Evolutionary conservation across 768 basidiomycete genomes (phyloP).

Genomic region (Suillus placidus): DNA sequence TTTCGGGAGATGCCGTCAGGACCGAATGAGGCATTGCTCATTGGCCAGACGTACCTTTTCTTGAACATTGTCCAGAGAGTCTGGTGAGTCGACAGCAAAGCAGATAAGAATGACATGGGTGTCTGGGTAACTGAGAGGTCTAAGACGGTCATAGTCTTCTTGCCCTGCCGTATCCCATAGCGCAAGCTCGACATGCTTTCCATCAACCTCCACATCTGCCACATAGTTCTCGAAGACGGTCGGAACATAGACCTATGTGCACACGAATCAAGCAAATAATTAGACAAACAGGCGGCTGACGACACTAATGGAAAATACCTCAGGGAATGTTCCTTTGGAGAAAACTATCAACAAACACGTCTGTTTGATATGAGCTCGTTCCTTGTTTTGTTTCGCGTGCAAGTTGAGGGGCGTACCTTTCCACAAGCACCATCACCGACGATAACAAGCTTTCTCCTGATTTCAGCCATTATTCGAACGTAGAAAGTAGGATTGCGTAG

Average conservation of each 20-base stretch:
- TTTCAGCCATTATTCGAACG: constrained; percentile 81
- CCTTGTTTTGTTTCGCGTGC: constrained; percentile 11
- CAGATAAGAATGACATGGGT: constrained; percentile 99
- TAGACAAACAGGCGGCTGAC: constrained; percentile 7
- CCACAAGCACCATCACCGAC: constrained; percentile 98
- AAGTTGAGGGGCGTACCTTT: constrained; percentile 57
- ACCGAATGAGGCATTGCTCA: constrained; percentile 10
- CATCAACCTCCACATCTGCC: constrained; percentile 97
- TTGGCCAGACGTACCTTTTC: constrained; percentile 77
- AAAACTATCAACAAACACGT: constrained; percentile 96
- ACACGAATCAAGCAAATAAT: neutral
- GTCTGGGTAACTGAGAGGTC: constrained; percentile 97
- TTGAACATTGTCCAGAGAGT: constrained; percentile 99
- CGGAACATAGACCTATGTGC: constrained; percentile 89
- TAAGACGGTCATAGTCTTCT: constrained; percentile 98
- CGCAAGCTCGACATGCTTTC: constrained; percentile 97
- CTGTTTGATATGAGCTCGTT: constrained; percentile 41
- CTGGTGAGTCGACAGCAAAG: constrained; percentile 97
- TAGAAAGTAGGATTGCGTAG: constrained; percentile 36
- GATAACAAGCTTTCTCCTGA: constrained; percentile 98
- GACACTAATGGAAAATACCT: constrained; percentile 53
- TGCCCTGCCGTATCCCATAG: constrained; percentile 99
- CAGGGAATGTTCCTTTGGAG: constrained; percentile 95
- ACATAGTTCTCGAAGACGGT: constrained; percentile 99
- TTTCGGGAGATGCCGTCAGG: constrained; percentile 16